A percentile compares a stretch with the other conserved stretches of the same genome.
phyloP scores from a whole-genome alignment of 2,329 filamentous ascomycete species.

The Blumeriella jaapii region DNA sequence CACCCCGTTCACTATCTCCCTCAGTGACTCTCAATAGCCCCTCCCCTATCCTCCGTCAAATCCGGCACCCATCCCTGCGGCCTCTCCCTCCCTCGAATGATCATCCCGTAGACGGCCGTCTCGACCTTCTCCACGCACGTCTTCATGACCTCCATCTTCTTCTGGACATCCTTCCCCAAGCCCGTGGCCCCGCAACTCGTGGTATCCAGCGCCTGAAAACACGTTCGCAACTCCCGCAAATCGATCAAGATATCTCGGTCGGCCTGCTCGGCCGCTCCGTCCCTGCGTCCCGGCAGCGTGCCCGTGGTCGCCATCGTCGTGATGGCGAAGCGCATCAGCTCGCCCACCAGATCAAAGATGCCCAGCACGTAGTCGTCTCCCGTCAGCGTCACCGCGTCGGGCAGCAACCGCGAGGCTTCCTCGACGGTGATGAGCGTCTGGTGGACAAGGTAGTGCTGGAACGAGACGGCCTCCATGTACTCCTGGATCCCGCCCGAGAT shows the following conservation, averaged over 20 bases:
- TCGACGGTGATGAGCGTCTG: constrained; percentile 62
- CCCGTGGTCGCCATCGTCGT: constrained; percentile 65
- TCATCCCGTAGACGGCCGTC: constrained; percentile 74
- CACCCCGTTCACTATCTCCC: not conserved
- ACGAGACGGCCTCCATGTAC: constrained; percentile 83
- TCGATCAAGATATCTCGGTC: constrained; percentile 61
- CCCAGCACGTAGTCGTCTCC: constrained; percentile 82
- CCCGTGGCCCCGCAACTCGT: constrained; percentile 36
- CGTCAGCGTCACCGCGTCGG: constrained; percentile 50
- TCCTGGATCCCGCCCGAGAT: constrained; percentile 80
- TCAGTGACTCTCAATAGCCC: constrained; percentile 24
- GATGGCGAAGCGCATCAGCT: constrained; percentile 94
- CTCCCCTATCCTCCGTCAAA: constrained; percentile 29
- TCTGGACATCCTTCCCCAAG: constrained; percentile 51
- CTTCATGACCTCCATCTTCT: constrained; percentile 80
- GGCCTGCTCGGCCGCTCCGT: constrained; percentile 9
- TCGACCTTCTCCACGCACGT: constrained; percentile 91
- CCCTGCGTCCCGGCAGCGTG: constrained; percentile 30
- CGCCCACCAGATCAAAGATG: constrained; percentile 86
- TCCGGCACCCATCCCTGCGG: constrained; percentile 91
- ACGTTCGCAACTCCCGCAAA: constrained; percentile 64
- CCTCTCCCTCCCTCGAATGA: constrained; percentile 76
- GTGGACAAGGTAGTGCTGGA: constrained; percentile 73
- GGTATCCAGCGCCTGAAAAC: constrained; percentile 62
- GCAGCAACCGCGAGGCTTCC: constrained; percentile 41